Conservation (phyloP, 257 asterid species). For the Schizonepeta tenuifolia region DNA sequence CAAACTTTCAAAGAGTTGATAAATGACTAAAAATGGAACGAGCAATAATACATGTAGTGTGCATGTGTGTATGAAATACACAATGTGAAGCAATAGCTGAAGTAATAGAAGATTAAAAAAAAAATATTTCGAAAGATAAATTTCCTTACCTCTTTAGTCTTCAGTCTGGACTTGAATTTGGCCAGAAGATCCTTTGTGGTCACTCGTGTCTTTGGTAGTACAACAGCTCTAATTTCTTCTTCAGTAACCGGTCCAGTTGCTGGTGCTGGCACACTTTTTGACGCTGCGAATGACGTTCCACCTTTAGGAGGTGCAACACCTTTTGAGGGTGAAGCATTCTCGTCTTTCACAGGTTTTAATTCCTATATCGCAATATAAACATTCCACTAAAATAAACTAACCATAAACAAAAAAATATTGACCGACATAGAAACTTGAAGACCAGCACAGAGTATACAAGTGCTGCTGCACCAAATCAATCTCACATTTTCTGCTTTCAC, state of each 20-base stretch:
- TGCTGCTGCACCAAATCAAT: constrained; percentile 14
- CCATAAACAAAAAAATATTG: neutral
- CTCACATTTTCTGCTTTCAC: constrained; percentile 78
- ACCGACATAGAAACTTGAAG: neutral
- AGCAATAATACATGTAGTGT: neutral
- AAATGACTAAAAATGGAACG: too few relatives aligned
- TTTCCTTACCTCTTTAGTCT: constrained; percentile 68
- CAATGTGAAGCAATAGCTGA: neutral
- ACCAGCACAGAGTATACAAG: neutral
- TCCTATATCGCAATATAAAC: constrained; percentile 50
- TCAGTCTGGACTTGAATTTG: constrained; percentile 84
- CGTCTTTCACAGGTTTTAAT: constrained; percentile 64
- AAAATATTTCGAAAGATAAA: neutral
- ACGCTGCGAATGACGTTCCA: constrained; percentile 50
- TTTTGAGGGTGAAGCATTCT: constrained; percentile 53
- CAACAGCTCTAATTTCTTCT: constrained; percentile 86
- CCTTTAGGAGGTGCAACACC: constrained; percentile 53
- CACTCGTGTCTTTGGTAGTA: constrained; percentile 64
- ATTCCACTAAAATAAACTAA: neutral
- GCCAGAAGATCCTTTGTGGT: constrained; percentile 95
- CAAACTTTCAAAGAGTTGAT: constrained; percentile 1
- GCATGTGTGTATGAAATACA: too few relatives aligned
- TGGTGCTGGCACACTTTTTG: constrained; percentile 52
- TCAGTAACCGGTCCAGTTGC: constrained; percentile 83
- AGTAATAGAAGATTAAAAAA: neutral